Evolutionary conservation across 768 basidiomycete species (phyloP).

Genomic region (Lactarius hatsudake): DNA sequence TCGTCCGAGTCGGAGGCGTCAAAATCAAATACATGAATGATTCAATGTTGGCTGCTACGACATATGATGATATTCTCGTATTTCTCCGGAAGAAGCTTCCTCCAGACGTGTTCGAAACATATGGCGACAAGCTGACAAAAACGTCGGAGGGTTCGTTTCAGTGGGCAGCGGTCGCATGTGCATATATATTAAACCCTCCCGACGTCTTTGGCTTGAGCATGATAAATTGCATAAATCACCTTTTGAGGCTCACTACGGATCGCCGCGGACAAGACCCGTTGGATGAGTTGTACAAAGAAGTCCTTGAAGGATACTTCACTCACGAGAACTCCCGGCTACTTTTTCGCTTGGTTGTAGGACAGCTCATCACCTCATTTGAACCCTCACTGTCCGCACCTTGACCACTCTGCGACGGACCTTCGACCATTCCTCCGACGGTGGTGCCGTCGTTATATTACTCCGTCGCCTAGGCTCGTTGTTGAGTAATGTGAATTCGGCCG

Average conservation of each 20-base stretch:
- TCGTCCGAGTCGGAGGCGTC: too few species aligned
- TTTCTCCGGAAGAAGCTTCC: not conserved
- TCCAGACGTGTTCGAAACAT: not conserved
- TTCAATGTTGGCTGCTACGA: not conserved
- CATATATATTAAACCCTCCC: not conserved
- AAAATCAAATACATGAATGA: not conserved
- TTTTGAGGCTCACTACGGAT: not conserved
- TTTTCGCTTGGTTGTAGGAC: conserved; percentile 3
- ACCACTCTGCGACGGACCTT: not conserved
- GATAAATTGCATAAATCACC: not conserved
- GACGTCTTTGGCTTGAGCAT: not conserved
- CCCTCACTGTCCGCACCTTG: not conserved
- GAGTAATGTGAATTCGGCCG: not conserved
- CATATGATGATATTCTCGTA: not conserved
- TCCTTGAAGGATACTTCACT: not conserved
- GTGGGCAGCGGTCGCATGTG: conserved; percentile 9
- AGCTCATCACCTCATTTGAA: not conserved
- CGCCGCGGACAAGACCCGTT: not conserved
- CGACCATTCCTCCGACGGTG: not conserved
- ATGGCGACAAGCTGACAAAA: not conserved
- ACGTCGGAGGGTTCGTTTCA: not conserved
- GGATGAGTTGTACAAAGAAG: not conserved
- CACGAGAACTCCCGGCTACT: not conserved
- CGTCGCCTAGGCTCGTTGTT: conserved; percentile 2
- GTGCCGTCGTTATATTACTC: not conserved